phyloP scores from a whole-genome alignment of 805 yeast genomes.

The Blastobotrys mokoenaii region DNA sequence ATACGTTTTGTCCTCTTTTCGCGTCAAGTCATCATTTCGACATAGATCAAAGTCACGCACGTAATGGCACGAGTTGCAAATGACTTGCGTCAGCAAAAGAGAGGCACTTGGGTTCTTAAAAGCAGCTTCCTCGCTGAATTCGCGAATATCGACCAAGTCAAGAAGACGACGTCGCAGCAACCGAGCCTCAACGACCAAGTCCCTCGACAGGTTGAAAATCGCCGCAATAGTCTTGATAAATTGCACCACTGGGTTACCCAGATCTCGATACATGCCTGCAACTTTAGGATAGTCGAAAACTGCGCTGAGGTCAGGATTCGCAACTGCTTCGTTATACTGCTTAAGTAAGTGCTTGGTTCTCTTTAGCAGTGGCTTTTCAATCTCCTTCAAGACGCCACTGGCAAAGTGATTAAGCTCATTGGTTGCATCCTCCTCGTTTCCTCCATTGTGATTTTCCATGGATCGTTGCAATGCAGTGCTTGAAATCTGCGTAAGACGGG shows the following conservation, averaged over 20 bases:
- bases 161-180: slow-evolving; percentile 67
- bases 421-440: slow-evolving; percentile 21
- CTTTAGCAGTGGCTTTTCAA: slow-evolving; percentile 56
- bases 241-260: slow-evolving; percentile 69
- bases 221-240: slow-evolving; percentile 69
- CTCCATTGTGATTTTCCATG: slow-evolving; percentile 25
- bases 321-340: slow-evolving; percentile 63
- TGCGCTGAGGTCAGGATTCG: slow-evolving; percentile 51
- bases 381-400: slow-evolving; percentile 32
- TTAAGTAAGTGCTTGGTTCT: slow-evolving; percentile 58
- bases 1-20: slow-evolving; percentile 17
- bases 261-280: slow-evolving; percentile 52
- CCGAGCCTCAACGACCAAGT: slow-evolving; percentile 63
- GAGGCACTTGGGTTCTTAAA: slow-evolving; percentile 71
- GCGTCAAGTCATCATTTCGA: slow-evolving; percentile 42
- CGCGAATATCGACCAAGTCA: slow-evolving; percentile 67
- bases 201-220: slow-evolving; percentile 56
- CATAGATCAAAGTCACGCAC: slow-evolving; percentile 77
- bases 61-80: slow-evolving; percentile 73
- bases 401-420: slow-evolving; percentile 31
- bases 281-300: slow-evolving; percentile 68
- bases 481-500: slow-evolving; percentile 61
- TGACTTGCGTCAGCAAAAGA: slow-evolving; percentile 53
- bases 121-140: slow-evolving; percentile 67
- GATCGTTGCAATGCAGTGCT: slow-evolving; percentile 37